A percentile compares a stretch with the other conserved stretches of the same genome.
phyloP scores from a whole-genome alignment of 306 rosid species.

The Corylus americana region DNA sequence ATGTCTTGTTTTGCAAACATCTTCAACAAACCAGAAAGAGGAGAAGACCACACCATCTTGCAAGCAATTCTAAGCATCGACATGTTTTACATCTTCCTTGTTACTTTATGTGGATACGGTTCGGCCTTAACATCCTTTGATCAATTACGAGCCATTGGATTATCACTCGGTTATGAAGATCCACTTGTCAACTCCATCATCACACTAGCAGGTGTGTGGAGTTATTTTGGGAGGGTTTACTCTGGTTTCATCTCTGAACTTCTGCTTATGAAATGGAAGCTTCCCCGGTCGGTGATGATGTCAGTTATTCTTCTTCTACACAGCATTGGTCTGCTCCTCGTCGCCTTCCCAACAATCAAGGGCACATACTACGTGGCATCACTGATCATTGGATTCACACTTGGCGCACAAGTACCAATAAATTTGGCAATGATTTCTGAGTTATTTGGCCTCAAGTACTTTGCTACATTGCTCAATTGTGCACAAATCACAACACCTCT shows the following conservation, averaged over 20 bases:
- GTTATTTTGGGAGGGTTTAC: slow-evolving; percentile 50
- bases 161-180: slow-evolving; percentile 32
- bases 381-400: slow-evolving; percentile 41
- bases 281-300: slow-evolving; percentile 46
- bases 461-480: slow-evolving; percentile 47
- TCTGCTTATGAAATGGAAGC: slow-evolving; percentile 26
- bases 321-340: slow-evolving; percentile 35
- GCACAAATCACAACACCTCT: slow-evolving; percentile 46
- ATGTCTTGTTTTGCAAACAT: slow-evolving; percentile 17
- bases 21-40: slow-evolving; percentile 37
- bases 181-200: slow-evolving; percentile 31
- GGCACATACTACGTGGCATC: slow-evolving; percentile 45
- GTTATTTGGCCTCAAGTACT: slow-evolving; percentile 52
- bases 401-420: slow-evolving; percentile 51
- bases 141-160: slow-evolving; percentile 49
- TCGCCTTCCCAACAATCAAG: slow-evolving; percentile 39
- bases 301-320: slow-evolving; percentile 40
- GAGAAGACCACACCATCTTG: slow-evolving; percentile 51
- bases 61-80: slow-evolving; percentile 45
- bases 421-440: slow-evolving; percentile 51
- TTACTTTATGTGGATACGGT: slow-evolving; percentile 42
- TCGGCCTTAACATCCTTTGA: slow-evolving; percentile 45
- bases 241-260: slow-evolving; percentile 48
- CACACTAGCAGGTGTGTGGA: slow-evolving; percentile 51
- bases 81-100: slow-evolving; percentile 42